Evolutionary conservation across 352 stramenopile genomes (phyloP).

Genomic region (Phytophthora melonis): DNA sequence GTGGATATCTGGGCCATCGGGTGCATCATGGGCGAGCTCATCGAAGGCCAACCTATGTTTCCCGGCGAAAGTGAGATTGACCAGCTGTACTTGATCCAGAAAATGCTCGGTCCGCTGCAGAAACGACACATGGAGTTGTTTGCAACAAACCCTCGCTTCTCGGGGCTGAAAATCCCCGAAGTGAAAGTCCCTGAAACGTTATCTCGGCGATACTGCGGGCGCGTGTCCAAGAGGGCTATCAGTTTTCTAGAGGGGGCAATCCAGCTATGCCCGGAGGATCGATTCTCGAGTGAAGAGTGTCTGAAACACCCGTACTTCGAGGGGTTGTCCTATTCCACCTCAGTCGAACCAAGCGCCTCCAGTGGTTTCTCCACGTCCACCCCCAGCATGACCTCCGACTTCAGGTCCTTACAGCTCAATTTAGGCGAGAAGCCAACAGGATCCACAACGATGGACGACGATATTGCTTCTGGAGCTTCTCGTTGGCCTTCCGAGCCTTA

Average conservation of each 20-base stretch:
- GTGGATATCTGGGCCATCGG: conserved; percentile 97
- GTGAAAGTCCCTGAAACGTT: conserved; percentile 93
- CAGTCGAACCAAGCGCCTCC: conserved; percentile 13
- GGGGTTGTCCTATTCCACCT: conserved; percentile 48
- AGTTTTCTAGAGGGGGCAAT: conserved; percentile 86
- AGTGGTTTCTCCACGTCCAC: conserved; percentile 7
- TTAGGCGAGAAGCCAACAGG: conserved; percentile 35
- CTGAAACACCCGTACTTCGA: conserved; percentile 92
- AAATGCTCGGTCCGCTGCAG: conserved; percentile 97
- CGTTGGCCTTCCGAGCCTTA: conserved; percentile 31
- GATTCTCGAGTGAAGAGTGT: conserved; percentile 79
- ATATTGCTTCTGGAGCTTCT: conserved; percentile 21
- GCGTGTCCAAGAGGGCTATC: conserved; percentile 85
- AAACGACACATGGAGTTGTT: conserved; percentile 94
- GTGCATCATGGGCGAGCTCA: conserved; percentile 98
- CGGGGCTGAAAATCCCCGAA: conserved; percentile 93
- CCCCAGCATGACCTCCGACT: conserved; percentile 27
- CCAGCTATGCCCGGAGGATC: conserved; percentile 77
- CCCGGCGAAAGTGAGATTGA: conserved; percentile 99
- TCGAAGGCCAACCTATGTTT: conserved; percentile 98
- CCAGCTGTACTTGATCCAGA: conserved; percentile 99
- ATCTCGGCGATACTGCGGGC: conserved; percentile 91
- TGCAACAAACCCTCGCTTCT: conserved; percentile 91
- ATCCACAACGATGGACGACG: conserved; percentile 25
- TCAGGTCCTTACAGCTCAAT: conserved; percentile 44